Conservation (phyloP, 768 basidiomycete genomes). For the Porpolomopsis calyptriformis region DNA sequence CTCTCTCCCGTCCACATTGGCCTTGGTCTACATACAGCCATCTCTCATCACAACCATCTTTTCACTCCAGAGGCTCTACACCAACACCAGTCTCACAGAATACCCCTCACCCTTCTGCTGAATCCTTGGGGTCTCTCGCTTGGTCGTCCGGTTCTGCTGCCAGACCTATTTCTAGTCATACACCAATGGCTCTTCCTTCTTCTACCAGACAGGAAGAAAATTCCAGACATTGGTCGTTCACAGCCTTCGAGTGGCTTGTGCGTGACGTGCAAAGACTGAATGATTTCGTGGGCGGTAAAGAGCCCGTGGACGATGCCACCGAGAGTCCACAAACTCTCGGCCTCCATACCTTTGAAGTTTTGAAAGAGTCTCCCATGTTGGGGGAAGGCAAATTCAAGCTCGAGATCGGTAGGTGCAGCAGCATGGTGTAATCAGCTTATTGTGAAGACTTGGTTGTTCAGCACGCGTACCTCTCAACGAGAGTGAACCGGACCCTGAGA, state of each 20-base stretch:
- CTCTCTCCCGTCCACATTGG: constrained; percentile 49
- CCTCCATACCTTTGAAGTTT: constrained; percentile 45
- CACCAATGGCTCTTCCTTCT: constrained; percentile 15
- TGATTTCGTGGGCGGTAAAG: constrained; percentile 43
- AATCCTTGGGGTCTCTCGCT: constrained; percentile 11
- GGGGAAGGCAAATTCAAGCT: constrained; percentile 66
- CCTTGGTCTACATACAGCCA: constrained; percentile 37
- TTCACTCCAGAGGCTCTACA: constrained; percentile 17
- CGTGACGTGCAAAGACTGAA: constrained; percentile 45
- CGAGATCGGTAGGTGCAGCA: constrained; percentile 44
- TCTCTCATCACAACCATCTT: constrained; percentile 23
- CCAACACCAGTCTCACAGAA: constrained; percentile 12
- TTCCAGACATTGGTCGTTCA: constrained; percentile 56
- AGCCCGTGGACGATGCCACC: constrained; percentile 18
- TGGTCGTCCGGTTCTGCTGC: constrained; percentile 15
- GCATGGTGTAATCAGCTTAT: neutral
- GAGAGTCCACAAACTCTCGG: constrained; percentile 18
- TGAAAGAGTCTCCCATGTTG: constrained; percentile 54
- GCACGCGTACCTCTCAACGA: constrained; percentile 18
- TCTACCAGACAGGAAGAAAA: constrained; percentile 33
- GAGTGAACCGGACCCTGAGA: constrained; percentile 15
- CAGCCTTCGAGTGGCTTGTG: constrained; percentile 65
- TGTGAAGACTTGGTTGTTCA: constrained; percentile 6
- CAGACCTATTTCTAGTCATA: constrained; percentile 16
- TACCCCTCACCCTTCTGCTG: constrained; percentile 10